These are phyloP conservation scores for Scheffersomyces stambukii DNA, from an alignment of 1,139 yeast genomes.

Conservation along the genomic window DNA sequence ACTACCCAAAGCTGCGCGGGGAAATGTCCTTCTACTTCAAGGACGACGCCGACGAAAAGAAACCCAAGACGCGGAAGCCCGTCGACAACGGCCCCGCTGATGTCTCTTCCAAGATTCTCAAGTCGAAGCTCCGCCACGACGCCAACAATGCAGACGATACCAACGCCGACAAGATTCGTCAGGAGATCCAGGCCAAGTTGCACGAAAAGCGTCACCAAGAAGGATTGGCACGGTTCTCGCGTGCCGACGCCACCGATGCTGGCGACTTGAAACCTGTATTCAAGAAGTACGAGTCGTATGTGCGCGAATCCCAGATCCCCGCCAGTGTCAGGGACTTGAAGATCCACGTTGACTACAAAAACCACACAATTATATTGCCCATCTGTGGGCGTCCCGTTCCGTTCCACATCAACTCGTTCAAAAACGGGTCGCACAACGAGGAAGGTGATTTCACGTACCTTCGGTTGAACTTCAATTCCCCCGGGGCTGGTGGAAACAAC, in stretches of 20 bases:
- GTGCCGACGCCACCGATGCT: slow-evolving; percentile 66
- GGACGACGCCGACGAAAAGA: slow-evolving; percentile 46
- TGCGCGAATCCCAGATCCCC: slow-evolving; percentile 90
- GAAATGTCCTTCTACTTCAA: slow-evolving; percentile 85
- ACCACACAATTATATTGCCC: slow-evolving; percentile 87
- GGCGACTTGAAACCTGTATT: slow-evolving; percentile 71
- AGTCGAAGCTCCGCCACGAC: slow-evolving; percentile 79
- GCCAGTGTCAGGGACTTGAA: slow-evolving; percentile 74
- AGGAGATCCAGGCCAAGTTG: slow-evolving; percentile 74
- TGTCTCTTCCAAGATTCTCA: slow-evolving; percentile 57
- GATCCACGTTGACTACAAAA: slow-evolving; percentile 81
- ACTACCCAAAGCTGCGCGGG: slow-evolving; percentile 64
- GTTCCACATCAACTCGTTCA: slow-evolving; percentile 90
- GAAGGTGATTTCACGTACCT: slow-evolving; percentile 93
- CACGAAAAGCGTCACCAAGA: slow-evolving; percentile 84
- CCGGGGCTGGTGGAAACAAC: slow-evolving; percentile 76
- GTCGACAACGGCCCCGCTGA: slow-evolving; percentile 11
- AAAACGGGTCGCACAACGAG: slow-evolving; percentile 91
- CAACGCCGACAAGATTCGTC: slow-evolving; percentile 76
- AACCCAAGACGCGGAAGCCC: no score
- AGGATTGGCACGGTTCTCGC: slow-evolving; percentile 74
- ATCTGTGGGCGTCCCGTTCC: slow-evolving; percentile 97
- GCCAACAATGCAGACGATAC: slow-evolving; percentile 63
- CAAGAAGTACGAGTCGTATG: slow-evolving; percentile 90
- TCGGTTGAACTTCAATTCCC: slow-evolving; percentile 89